Percentiles rank a stretch among this genome's conserved stretches.
phyloP scores from a whole-genome alignment of 345 rosid genomes.

The Eutrema heterophyllum region DNA sequence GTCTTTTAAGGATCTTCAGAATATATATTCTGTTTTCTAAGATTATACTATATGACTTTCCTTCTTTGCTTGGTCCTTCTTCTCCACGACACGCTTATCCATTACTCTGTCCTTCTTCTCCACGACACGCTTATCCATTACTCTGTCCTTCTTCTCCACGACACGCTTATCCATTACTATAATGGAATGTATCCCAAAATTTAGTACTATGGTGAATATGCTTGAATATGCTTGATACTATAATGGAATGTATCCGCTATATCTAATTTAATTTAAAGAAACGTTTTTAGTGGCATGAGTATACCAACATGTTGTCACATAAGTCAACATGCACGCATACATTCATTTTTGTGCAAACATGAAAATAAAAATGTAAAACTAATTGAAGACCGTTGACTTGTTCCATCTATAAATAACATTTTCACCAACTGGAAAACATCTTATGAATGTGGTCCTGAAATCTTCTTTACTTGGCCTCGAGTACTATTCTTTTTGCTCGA shows the following conservation, averaged over 20 bases:
- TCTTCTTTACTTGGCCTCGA: background rate
- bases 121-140: too few relatives aligned
- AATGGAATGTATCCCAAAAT: background rate
- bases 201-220: background rate
- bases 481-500: background rate
- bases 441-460: background rate
- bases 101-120: slow-evolving; percentile 14
- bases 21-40: too few relatives aligned
- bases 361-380: background rate
- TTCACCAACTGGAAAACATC: background rate
- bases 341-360: background rate
- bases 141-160: slow-evolving; percentile 31
- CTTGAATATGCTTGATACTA: background rate
- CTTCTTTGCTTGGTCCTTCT: slow-evolving; percentile 19
- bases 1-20: background rate
- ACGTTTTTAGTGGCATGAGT: background rate
- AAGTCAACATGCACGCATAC: background rate
- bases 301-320: background rate
- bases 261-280: background rate
- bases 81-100: slow-evolving; percentile 33
- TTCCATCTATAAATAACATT: background rate
- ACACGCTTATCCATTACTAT: slow-evolving; percentile 24
- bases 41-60: slow-evolving; percentile 7
- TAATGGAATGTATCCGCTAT: background rate
- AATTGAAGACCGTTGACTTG: background rate